Evolutionary conservation across 306 rosid genomes (phyloP).

Genomic region (Canavalia gladiata): DNA sequence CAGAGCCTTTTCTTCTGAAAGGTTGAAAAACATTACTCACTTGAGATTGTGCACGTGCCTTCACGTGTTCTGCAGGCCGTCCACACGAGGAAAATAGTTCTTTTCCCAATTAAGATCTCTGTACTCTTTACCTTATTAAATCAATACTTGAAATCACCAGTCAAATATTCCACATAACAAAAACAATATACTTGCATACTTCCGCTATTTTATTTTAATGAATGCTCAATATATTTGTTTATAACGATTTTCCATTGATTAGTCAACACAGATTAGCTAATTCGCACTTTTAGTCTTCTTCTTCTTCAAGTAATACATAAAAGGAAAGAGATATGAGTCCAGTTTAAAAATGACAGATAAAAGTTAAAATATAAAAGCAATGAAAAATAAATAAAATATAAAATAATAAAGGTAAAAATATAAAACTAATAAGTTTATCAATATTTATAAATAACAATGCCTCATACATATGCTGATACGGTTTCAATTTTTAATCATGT

Average conservation of each 20-base stretch:
- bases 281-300: background rate
- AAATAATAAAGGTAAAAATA: too few relatives aligned
- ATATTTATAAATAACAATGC: too few relatives aligned
- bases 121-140: slow-evolving; percentile 12
- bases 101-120: slow-evolving; percentile 39
- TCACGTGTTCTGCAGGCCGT: slow-evolving; percentile 56
- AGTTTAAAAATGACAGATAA: too few relatives aligned
- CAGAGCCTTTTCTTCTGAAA: background rate
- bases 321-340: too few relatives aligned
- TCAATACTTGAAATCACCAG: slow-evolving; percentile 28
- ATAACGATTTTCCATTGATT: background rate
- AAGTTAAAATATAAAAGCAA: too few relatives aligned
- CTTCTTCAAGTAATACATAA: too few relatives aligned
- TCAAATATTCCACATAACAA: slow-evolving; percentile 37
- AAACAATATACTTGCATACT: background rate
- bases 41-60: slow-evolving; percentile 56
- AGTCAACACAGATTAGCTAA: background rate
- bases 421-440: too few relatives aligned
- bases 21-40: background rate
- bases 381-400: too few relatives aligned
- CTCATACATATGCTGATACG: too few relatives aligned
- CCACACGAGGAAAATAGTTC: slow-evolving; percentile 47
- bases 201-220: background rate
- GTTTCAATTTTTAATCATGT: too few relatives aligned
- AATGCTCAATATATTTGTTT: background rate